Evolutionary conservation across 2,329 filamentous ascomycete genomes (phyloP).

Genomic region (Colletotrichum sp.): DNA sequence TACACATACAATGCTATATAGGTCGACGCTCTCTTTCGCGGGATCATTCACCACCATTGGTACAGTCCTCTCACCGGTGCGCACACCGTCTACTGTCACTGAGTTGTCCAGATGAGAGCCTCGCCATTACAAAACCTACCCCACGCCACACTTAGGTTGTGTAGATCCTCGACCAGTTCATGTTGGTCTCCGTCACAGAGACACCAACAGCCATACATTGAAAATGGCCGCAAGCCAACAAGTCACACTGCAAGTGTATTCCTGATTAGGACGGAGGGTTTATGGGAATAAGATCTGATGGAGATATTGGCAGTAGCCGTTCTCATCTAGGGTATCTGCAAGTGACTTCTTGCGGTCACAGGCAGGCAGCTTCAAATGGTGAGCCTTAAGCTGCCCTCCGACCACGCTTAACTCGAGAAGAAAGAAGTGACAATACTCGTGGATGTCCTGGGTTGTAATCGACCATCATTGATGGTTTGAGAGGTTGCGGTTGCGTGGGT

Average conservation of each 20-base stretch:
- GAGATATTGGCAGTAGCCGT: slow-evolving; percentile 53
- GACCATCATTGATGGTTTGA: not conserved
- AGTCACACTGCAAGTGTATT: slow-evolving; percentile 52
- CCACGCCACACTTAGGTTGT: slow-evolving; percentile 55
- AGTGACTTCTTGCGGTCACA: slow-evolving; percentile 59
- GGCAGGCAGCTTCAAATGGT: slow-evolving; percentile 51
- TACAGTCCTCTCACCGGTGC: slow-evolving; percentile 42
- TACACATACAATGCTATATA: not conserved
- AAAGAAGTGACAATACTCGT: slow-evolving; percentile 58
- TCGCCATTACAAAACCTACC: slow-evolving; percentile 31
- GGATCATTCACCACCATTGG: not conserved
- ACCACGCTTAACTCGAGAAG: slow-evolving; percentile 55
- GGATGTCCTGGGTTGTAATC: slow-evolving; percentile 37
- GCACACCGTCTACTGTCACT: slow-evolving; percentile 30
- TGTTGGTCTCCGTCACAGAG: slow-evolving; percentile 50
- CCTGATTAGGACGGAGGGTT: slow-evolving; percentile 56
- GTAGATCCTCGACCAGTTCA: slow-evolving; percentile 60
- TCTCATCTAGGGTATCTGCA: slow-evolving; percentile 54
- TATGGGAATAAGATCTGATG: slow-evolving; percentile 57
- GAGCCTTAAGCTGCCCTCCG: slow-evolving; percentile 50
- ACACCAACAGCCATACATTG: slow-evolving; percentile 38
- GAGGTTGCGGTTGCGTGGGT: not conserved
- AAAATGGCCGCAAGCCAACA: slow-evolving; percentile 55
- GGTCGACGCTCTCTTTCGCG: not conserved
- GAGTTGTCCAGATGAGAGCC: slow-evolving; percentile 24